These are phyloP conservation scores for Funneliformis caledonium DNA, from an alignment of 371 early-diverging fungal genomes.

Conservation along the genomic window DNA sequence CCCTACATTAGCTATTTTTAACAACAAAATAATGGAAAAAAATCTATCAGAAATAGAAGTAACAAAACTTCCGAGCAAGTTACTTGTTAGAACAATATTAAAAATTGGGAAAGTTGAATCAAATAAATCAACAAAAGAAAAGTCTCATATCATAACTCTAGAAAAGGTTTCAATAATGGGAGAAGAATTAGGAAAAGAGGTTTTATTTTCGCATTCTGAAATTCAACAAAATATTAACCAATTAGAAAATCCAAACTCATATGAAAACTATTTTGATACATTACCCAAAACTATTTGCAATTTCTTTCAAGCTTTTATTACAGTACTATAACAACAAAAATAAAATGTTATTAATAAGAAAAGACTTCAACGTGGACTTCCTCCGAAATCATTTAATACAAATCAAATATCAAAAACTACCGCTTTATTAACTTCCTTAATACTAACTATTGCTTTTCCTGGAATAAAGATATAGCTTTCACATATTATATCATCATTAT, in stretches of 20 bases:
- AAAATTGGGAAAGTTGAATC: not conserved
- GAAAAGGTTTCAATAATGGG: not conserved
- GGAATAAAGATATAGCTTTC: not conserved
- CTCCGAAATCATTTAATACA: not conserved
- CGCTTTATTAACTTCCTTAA: not conserved
- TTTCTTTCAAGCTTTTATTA: not conserved
- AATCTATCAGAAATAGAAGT: not conserved
- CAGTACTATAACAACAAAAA: slow-evolving; percentile 1
- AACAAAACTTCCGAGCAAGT: not conserved
- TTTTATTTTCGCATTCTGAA: slow-evolving; percentile 17
- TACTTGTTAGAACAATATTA: not conserved
- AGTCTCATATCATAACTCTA: not conserved
- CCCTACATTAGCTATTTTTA: not conserved
- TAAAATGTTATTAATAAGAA: slow-evolving; percentile 12
- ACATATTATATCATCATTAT: slow-evolving; percentile 19
- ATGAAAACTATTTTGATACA: not conserved
- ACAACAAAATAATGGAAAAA: not conserved
- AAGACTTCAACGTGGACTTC: not conserved
- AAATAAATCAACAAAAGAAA: not conserved
- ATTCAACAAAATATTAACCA: slow-evolving; percentile 16
- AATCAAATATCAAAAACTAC: not conserved
- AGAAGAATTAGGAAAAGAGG: slow-evolving; percentile 5
- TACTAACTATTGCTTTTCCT: slow-evolving; percentile 9
- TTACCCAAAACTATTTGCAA: not conserved
- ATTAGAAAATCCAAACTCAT: slow-evolving; percentile 12